Conservation (phyloP, 2,329 filamentous ascomycete species). For the Claviceps sp. region DNA sequence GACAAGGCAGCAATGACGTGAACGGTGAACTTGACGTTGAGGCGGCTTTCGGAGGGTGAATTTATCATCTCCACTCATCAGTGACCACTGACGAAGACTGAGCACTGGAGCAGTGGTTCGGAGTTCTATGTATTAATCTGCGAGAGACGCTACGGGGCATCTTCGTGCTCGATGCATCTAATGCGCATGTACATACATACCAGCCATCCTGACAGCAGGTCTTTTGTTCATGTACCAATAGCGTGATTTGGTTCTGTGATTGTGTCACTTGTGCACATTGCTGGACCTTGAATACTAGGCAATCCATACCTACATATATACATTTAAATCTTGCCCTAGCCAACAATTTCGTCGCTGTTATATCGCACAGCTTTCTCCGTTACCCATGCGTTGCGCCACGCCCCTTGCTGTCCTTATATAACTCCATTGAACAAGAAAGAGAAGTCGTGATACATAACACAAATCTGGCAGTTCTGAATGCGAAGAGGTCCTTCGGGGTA, state of each 20-base stretch:
- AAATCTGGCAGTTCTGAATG: conserved; percentile 6
- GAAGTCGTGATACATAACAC: background rate
- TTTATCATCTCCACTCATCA: background rate
- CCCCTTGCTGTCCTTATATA: background rate
- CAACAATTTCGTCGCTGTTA: too few species aligned
- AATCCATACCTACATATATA: background rate
- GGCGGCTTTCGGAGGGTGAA: background rate
- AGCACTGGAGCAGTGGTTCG: too few species aligned
- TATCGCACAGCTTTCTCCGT: background rate
- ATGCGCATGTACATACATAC: too few species aligned
- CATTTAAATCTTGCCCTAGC: background rate
- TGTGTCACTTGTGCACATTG: conserved; percentile 2
- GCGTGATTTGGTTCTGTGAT: background rate
- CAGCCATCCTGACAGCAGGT: background rate
- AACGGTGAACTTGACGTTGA: background rate
- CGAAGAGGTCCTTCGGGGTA: conserved; percentile 21
- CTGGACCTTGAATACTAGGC: background rate
- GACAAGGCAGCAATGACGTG: background rate
- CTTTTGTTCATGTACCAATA: background rate
- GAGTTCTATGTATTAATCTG: background rate
- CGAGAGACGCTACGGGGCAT: background rate
- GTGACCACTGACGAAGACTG: background rate
- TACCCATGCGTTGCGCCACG: conserved; percentile 4
- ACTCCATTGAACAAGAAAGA: background rate
- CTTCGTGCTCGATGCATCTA: too few species aligned